Evolutionary conservation across 306 rosid species (phyloP).

Genomic region (Trifolium repens): DNA sequence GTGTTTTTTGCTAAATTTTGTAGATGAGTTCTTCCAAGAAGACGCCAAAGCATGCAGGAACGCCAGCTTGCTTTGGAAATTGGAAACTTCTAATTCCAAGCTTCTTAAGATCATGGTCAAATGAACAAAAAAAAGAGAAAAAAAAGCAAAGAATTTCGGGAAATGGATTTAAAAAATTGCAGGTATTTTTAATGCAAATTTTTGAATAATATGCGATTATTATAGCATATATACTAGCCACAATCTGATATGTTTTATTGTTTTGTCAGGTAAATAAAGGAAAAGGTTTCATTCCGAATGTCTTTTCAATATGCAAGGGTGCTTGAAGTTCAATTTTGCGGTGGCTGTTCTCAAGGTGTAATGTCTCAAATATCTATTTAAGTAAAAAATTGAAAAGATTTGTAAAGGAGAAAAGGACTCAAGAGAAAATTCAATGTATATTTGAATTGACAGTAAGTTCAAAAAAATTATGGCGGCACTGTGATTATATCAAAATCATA

Average conservation of each 20-base stretch:
- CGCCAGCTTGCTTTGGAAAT: slow-evolving; percentile 52
- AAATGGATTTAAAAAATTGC: slow-evolving; percentile 31
- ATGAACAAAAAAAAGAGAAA: slow-evolving; percentile 36
- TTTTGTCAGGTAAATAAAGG: slow-evolving; percentile 45
- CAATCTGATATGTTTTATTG: slow-evolving; percentile 16
- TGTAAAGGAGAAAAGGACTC: neutral
- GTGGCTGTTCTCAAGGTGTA: slow-evolving; percentile 11
- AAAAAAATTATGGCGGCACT: too few relatives aligned
- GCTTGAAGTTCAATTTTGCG: slow-evolving; percentile 33
- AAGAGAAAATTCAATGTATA: neutral
- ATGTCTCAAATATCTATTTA: neutral
- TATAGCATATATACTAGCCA: neutral
- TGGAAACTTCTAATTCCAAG: slow-evolving; percentile 54
- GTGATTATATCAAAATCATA: too few relatives aligned
- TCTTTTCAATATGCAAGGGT: slow-evolving; percentile 32
- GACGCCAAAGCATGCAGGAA: slow-evolving; percentile 40
- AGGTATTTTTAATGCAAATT: slow-evolving; percentile 35
- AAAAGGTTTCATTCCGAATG: slow-evolving; percentile 8
- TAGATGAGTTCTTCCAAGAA: slow-evolving; percentile 42
- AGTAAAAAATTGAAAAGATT: neutral
- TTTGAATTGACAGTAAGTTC: too few relatives aligned
- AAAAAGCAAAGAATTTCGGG: slow-evolving; percentile 34
- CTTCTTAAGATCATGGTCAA: slow-evolving; percentile 46
- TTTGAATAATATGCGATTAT: neutral
- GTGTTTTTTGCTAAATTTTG: slow-evolving; percentile 8